Evolutionary conservation across 2,329 filamentous ascomycete genomes (phyloP), one percentile per base, ranked within the genome.

Genomic region (Chalaropsis thielavioides): DNA sequence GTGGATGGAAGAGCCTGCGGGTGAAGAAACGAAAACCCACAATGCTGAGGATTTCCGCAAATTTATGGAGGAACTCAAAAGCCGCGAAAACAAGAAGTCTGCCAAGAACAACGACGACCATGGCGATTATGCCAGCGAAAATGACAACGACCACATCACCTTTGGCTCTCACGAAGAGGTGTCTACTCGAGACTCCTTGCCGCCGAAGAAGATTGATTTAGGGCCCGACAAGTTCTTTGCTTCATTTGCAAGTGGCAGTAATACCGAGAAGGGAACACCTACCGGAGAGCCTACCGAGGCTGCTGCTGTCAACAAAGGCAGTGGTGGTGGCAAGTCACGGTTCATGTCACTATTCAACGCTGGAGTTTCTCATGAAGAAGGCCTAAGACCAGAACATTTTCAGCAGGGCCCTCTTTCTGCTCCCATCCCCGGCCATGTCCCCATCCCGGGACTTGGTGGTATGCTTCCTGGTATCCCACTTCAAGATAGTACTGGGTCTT

Each of bases 41-140:
- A 96, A 91, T 0, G 87, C 90, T 71, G 91, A 95, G 72, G 92
- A 96, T 69, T 95, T 96, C 74, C 87, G 95, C 76, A 89, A 89
- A 69, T 96, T 92, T 85, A 96, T 96, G 80, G 90, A 95, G 70
- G 82, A 81, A 68, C 95, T 95, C 90, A 92, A 85, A 46, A 81
- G 83, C 68, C 83, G 80, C 70, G 76, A 72, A 67, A 73, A 71
- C 2, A 44, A 46, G 40, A 27, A 17, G 22, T 44, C 60, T 27
- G 13, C 15, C 22, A 62, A 46, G 24, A 19, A 62, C 22, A 8
- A 24, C 22, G 51, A 56, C 8, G 51, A 35, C 56, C 71, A 70
- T 7, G 62, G 73, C 60, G 68, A 72, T 3, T 69, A 70, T 41
- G 44, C 76, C 60, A 72, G 79, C 69, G 72, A 75, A 64, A 75